Evolutionary conservation across 768 basidiomycete genomes (phyloP).

Genomic region (Lenzites betulinus): DNA sequence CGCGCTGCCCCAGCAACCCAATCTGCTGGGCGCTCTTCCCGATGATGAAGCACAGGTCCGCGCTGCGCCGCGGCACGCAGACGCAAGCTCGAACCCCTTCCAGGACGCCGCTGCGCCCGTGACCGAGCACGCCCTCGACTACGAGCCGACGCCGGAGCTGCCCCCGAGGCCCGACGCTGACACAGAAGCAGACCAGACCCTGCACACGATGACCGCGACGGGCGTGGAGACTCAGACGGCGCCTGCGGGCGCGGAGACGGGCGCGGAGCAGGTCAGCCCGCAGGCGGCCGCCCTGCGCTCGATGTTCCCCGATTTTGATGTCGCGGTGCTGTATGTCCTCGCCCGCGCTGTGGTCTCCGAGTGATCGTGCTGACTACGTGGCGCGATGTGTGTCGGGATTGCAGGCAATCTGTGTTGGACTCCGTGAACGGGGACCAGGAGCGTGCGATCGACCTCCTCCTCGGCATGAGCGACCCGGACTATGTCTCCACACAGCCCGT

Average conservation of each 20-base stretch:
- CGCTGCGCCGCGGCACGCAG: background rate
- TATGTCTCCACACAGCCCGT: constrained; percentile 47
- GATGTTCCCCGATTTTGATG: constrained; percentile 84
- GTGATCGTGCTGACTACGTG: background rate
- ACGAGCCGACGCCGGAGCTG: constrained; percentile 18
- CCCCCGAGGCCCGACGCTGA: constrained; percentile 18
- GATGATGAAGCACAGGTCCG: constrained; percentile 7
- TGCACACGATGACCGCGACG: constrained; percentile 8
- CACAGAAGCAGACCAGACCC: too few species aligned
- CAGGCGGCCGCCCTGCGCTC: constrained; percentile 55
- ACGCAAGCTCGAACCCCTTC: background rate
- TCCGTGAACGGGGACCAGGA: constrained; percentile 73
- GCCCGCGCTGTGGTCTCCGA: too few species aligned
- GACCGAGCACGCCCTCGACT: background rate
- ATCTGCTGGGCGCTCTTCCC: constrained; percentile 5
- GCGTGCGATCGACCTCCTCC: constrained; percentile 70
- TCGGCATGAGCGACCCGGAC: constrained; percentile 86
- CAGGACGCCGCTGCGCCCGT: background rate
- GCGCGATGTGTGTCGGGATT: background rate
- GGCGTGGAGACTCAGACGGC: background rate
- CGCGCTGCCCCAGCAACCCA: background rate
- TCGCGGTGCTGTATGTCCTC: constrained; percentile 58
- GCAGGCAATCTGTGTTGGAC: constrained; percentile 69
- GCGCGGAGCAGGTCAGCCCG: constrained; percentile 39
- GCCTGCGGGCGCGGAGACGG: background rate